These are phyloP conservation scores for Hericium alpestre DNA, from an alignment of 768 basidiomycete genomes.

Conservation along the genomic window DNA sequence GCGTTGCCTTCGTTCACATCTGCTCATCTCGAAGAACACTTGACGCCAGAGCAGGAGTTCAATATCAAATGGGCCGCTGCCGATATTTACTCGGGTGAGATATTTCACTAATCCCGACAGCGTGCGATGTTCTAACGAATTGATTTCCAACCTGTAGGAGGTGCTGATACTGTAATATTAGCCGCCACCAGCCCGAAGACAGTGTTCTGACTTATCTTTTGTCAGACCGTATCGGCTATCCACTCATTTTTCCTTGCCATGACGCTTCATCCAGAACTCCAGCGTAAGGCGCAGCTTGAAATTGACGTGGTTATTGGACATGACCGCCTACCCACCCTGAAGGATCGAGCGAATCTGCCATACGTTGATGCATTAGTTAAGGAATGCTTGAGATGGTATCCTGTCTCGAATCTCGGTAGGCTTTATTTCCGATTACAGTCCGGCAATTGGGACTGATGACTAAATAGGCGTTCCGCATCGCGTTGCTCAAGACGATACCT, in stretches of 20 bases:
- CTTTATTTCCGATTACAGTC: no score
- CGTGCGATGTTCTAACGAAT: background rate
- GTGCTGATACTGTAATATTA: no score
- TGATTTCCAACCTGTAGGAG: no score
- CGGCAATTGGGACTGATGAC: no score
- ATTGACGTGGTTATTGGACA: conserved; percentile 14
- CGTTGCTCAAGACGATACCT: background rate
- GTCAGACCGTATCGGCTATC: conserved; percentile 14
- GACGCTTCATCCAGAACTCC: conserved; percentile 17
- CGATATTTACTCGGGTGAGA: no score
- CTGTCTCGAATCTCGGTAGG: background rate
- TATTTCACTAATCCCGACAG: no score
- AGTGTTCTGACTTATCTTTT: no score
- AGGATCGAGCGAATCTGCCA: conserved; percentile 7
- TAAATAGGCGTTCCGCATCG: background rate
- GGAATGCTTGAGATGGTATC: background rate
- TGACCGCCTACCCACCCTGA: conserved; percentile 7
- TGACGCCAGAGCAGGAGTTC: no score
- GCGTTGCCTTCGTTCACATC: no score
- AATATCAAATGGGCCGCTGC: no score
- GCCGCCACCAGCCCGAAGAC: no score
- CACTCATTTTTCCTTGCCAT: conserved; percentile 16
- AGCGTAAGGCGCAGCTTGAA: conserved; percentile 17
- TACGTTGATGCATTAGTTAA: conserved; percentile 1
- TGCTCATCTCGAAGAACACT: no score